Base-by-base conservation (phyloP, 768 basidiomycete species). In the Sarcodon sp. region DNA sequence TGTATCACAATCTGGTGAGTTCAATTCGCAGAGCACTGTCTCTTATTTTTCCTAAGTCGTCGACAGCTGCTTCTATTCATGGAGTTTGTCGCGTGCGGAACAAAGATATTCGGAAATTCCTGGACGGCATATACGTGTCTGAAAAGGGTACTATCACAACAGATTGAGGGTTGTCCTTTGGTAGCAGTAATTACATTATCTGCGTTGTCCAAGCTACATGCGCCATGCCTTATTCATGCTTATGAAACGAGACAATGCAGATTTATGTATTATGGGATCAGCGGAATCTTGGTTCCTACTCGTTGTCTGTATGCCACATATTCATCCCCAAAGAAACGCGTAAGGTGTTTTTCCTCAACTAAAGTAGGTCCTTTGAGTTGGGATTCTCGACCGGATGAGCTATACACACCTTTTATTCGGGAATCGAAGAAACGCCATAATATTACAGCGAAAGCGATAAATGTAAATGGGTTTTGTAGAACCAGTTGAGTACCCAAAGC, bases 91-190 rank as follows among this genome's bases (percentile, higher is more conserved):
- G 84, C 57, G 96, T 99, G 61, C 86, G 90, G 68, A 96, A 98
- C 84, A 99, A 99, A 76, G 94, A 94, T 76, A 97, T 98, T 70
- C 90, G 94, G 60, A 96, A 97, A 76, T 96, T 97, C 77, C 73
- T 96, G 65, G 89, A 93, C 63, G 87, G 89, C 65, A 79, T 92
- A 69, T 91, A 91, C 58, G 88, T 91, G 52, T 91, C 89, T 35
- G 83, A 85, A 59, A 83, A 78, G 70, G 77, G 78, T 50, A 81
- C 82, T 11, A 71, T 86, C 51, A 57, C 69, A 44, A 52, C 64
- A 50, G 78, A 76, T 45, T 64, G 56, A 62, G 27, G 16, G 15
- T 7, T 41, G 27, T 41, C 7, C 38, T 41, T 15, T 41, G 8
- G 60, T 61, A 59, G 53, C 53, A 50, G 53, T 54, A 60, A 50